Evolutionary conservation across 2,329 filamentous ascomycete species (phyloP), one percentile per base, ranked within the genome.

Genomic region (Colletotrichum sp.): DNA sequence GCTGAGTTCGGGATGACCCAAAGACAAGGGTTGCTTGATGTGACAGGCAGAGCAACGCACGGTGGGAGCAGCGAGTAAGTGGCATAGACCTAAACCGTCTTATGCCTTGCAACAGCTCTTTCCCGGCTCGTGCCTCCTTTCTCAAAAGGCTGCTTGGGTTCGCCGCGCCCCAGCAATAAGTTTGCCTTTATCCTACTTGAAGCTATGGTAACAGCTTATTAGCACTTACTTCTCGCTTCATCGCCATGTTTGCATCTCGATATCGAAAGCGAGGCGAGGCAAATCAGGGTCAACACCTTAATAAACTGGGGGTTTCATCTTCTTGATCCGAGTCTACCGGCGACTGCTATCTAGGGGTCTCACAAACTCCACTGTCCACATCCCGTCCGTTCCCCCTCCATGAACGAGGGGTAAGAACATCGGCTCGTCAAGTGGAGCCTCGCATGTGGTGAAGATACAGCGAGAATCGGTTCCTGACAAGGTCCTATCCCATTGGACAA

Each of bases 181-280:
- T 52, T 65, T 65, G 24, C 63, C 39, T 30, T 36, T 63, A 52
- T 52, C 57, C 26, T 39, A 55, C 8, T 15, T 68, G 57, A 68
- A 75, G 69, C 69, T 73, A 73, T 75, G 73, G 73, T 64, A 75
- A 68, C 39, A 68, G 32, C 73, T 73, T 73, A 64, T 68, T 73
- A 52, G n/a, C 63, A 73, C 44, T 66, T 66, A 48, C n/a, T 48
- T 69, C 55, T 39, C 26, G 36, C 44, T 39, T 28, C 18, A 64
- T 36, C 32, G 30, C 30, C 22, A 36, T 68, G 16, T 60, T 60
- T 44, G 66, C 66, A 44, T 68, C 39, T 28, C 48, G 30, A 26
- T 12, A 59, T 28, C 48, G 30, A n/a, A 36, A 39, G 66, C 30
- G 30, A 68, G 32, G 66, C 30, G 30, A 68, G 16, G 66, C 24